Conservation (phyloP, 164 flowering plant species). For the Tinospora cordifolia region DNA sequence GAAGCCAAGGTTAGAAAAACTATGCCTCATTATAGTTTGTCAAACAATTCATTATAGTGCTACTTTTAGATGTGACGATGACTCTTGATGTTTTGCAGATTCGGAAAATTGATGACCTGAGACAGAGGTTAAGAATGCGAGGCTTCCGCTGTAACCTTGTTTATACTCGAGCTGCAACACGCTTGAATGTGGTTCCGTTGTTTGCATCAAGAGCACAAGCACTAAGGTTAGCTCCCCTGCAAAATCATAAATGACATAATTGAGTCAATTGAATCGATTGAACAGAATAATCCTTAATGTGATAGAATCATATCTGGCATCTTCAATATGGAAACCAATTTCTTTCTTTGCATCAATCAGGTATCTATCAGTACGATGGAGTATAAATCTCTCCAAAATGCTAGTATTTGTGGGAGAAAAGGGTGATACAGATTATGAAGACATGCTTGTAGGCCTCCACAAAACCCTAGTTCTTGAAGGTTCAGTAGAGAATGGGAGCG, state of each 20-base stretch:
- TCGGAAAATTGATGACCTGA: conserved; percentile 42
- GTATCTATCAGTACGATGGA: conserved; percentile 71
- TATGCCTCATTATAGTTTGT: background rate
- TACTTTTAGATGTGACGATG: background rate
- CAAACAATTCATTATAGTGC: background rate
- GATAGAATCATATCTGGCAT: too few species aligned
- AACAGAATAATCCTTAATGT: too few species aligned
- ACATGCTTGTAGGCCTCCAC: conserved; percentile 54
- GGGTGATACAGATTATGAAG: conserved; percentile 75
- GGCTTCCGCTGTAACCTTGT: conserved; percentile 72
- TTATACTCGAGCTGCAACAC: conserved; percentile 47
- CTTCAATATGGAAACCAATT: background rate
- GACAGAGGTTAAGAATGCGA: conserved; percentile 70
- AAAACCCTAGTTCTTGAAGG: conserved; percentile 58
- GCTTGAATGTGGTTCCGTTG: conserved; percentile 65
- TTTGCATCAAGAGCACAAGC: conserved; percentile 72
- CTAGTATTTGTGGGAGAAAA: conserved; percentile 58
- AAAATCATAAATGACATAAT: too few species aligned
- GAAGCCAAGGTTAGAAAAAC: conserved; percentile 70
- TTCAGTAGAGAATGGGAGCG: conserved; percentile 47
- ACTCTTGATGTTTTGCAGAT: conserved; percentile 26
- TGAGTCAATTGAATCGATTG: too few species aligned
- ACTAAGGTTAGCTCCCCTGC: conserved; percentile 43
- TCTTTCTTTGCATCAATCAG: conserved; percentile 24
- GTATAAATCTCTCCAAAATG: conserved; percentile 52